These are phyloP conservation scores for Fusarium penzigii DNA, from an alignment of 2,329 filamentous ascomycete species.

Conservation along the genomic window DNA sequence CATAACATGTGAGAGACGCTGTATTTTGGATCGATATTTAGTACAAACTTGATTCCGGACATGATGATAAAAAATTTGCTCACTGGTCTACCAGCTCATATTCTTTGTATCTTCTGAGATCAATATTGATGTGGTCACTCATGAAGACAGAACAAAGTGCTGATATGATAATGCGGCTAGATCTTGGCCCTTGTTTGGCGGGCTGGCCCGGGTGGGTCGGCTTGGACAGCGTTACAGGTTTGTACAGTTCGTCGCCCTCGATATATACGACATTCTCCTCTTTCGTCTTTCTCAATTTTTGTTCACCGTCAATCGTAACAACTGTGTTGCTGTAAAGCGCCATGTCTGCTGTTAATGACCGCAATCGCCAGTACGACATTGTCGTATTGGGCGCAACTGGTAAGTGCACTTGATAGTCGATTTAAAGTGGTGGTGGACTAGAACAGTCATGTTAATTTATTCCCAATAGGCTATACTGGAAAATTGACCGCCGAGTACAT, in stretches of 20 bases:
- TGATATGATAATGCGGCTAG: background rate
- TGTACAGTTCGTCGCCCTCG: constrained; percentile 1
- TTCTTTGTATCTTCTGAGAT: constrained; percentile 1
- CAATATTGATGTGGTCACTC: background rate
- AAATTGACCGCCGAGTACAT: constrained; percentile 76
- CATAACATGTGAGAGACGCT: too few relatives aligned
- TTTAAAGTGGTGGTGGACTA: background rate
- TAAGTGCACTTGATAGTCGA: constrained; percentile 30
- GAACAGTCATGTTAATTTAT: background rate
- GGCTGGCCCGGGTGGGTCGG: constrained; percentile 9
- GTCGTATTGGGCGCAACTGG: constrained; percentile 60
- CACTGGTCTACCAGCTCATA: constrained; percentile 8
- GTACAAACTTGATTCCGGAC: background rate
- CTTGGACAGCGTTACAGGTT: constrained; percentile 3
- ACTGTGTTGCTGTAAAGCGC: background rate
- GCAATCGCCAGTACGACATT: constrained; percentile 57
- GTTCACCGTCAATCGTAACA: background rate
- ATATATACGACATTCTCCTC: background rate
- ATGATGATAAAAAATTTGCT: background rate
- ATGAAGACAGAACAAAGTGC: background rate
- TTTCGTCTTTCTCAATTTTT: background rate
- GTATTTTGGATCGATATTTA: too few relatives aligned
- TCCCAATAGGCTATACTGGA: constrained; percentile 72
- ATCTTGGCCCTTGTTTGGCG: constrained; percentile 1
- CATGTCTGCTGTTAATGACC: constrained; percentile 49